Base-by-base conservation (phyloP, 1,284 basidiomycete species). In the Cutaneotrichosporon sp. region DNA sequence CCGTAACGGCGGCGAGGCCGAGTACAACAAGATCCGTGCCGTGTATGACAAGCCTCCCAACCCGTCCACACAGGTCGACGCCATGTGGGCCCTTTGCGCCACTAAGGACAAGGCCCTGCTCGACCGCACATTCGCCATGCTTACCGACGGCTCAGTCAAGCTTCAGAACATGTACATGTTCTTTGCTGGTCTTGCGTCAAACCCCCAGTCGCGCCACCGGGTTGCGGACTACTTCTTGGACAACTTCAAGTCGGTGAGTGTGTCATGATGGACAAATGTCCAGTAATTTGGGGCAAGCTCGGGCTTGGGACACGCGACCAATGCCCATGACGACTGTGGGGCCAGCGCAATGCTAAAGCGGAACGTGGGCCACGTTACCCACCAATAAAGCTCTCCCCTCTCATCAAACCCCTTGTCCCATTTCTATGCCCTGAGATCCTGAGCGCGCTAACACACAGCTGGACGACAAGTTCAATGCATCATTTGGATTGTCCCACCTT, bases 41-140 rank as follows among this genome's bases (percentile, higher is more conserved):
- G 80, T 92, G 34, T 85, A 85, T 70, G 79, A 82, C 65, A 84
- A 87, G 54, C 83, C 87, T 3, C 80, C 81, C 64, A 89, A 87
- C 31, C 87, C 90, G 0, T 81, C 82, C 1, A 79, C 83, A 41
- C 81, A 82, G 62, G 80, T 82, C 55, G 79, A 84, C 52, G 84
- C 86, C 35, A 82, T 91, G 87, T 70, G 68, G 56, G 64, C 68
- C 4, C 63, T 76, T 6, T 67, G 68, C 42, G 55, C 68, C 25
- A 52, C 72, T 31, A 56, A 57, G 51, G 61, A 69, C 51, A 42
- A 61, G 49, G 55, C 61, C 77, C 82, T 70, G 60, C 69, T 84
- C 41, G 75, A 84, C 49, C 77, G 80, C 68, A 85, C 84, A 0
- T 81, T 86, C 61, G 72, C 79, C 63, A 81, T 85, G 64, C 64